Evolutionary conservation across 2,329 filamentous ascomycete species (phyloP).

Genomic region (Exophiala calicioides): DNA sequence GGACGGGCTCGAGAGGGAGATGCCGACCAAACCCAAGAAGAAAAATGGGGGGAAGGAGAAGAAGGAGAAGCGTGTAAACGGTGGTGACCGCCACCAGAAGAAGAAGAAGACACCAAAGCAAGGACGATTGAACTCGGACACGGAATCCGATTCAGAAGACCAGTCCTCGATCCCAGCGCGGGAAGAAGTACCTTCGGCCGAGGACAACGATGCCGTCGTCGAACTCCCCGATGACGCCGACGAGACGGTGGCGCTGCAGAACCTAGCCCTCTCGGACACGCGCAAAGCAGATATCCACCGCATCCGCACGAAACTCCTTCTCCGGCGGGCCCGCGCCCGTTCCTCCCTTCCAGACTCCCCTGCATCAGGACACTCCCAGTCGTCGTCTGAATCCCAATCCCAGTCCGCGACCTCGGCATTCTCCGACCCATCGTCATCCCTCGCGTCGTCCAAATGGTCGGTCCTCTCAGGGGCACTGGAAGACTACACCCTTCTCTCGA

Average conservation of each 20-base stretch:
- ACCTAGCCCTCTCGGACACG: conserved; percentile 47
- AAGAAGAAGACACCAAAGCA: conserved; percentile 27
- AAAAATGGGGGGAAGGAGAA: conserved; percentile 30
- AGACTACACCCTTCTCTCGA: conserved; percentile 67
- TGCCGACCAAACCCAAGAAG: conserved; percentile 41
- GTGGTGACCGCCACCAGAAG: too few relatives aligned
- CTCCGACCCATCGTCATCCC: neutral
- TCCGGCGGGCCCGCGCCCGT: conserved; percentile 73
- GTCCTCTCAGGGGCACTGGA: conserved; percentile 74
- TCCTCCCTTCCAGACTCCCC: conserved; percentile 57
- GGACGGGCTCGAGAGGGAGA: conserved; percentile 67
- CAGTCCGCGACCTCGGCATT: too few relatives aligned
- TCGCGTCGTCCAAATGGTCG: conserved; percentile 62
- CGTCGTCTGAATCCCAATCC: too few relatives aligned
- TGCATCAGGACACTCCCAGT: neutral
- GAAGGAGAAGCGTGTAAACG: too few relatives aligned
- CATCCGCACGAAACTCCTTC: conserved; percentile 78
- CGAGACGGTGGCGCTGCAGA: conserved; percentile 41
- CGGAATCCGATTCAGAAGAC: conserved; percentile 22
- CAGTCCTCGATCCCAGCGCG: neutral
- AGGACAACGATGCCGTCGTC: conserved; percentile 46
- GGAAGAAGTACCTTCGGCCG: conserved; percentile 29
- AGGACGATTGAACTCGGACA: conserved; percentile 18
- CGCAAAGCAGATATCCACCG: conserved; percentile 66
- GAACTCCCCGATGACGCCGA: conserved; percentile 51